Base-by-base conservation (phyloP, 306 rosid species). In the Fragaria vesca region DNA sequence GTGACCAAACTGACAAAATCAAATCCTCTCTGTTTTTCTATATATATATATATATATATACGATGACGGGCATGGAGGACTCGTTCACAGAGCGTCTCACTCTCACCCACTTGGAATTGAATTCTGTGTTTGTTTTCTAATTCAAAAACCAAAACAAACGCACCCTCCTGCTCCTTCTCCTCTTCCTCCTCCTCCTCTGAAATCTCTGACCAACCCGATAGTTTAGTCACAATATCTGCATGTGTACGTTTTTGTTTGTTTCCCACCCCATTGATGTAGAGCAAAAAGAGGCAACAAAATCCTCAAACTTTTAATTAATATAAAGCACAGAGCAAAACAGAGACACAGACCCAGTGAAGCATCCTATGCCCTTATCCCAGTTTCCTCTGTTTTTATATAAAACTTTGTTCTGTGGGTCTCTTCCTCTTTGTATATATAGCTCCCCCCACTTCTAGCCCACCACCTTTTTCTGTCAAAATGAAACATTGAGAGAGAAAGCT, bases 161-260 rank as follows among this genome's bases (percentile, higher is more conserved):
- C 87, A 61, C 66, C 66, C 40, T 62, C 70, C 12, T 43, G 0
- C 12, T 43, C 3, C 47, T 43, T 1, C 42, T 38, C 45, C 8
- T 16, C 52, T 4, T 32, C 38, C 18, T 61, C 20, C 18, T 12
- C 81, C 40, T 55, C 65, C 87, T 90, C 90, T 82, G 85, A 85
- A 77, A 83, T 82, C 90, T 90, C 94, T 91, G 97, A 91, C 93
- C 88, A 94, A 91, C 91, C 87, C 93, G 90, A 80, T 81, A 87
- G 85, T 93, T 86, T 81, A 85, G 89, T 90, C 97, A 91, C 96
- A 88, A 87, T 87, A 90, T 88, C 86, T 88, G 96, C 97, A 91
- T 91, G 97, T 70, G 84, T 93, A 85, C 94, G 88, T 88, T 79
- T 86, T 82, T 80, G 88, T 87, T 87, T 88, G 84, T 36, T 11